Evolutionary conservation across 306 rosid species (phyloP).

Genomic region (Quercus dentata): DNA sequence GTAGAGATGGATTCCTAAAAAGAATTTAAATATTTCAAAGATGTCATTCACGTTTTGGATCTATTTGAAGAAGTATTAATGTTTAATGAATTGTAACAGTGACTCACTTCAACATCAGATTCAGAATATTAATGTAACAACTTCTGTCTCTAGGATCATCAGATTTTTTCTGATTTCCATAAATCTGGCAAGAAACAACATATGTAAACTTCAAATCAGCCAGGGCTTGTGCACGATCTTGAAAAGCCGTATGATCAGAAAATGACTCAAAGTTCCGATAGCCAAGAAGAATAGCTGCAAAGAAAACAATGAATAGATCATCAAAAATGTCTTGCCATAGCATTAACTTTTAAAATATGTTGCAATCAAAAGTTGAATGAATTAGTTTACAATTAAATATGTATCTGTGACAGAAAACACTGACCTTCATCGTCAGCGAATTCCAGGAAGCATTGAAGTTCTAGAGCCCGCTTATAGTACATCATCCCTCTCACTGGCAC

Average conservation of each 20-base stretch:
- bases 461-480: constrained; percentile 77
- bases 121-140: constrained; percentile 64
- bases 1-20: constrained; percentile 72
- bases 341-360: background rate
- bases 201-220: constrained; percentile 92
- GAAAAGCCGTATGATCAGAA: constrained; percentile 23
- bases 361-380: constrained; percentile 8
- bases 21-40: constrained; percentile 17
- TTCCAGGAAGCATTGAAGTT: constrained; percentile 70
- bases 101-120: constrained; percentile 79
- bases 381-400: background rate
- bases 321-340: constrained; percentile 7
- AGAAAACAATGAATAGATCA: constrained; percentile 17
- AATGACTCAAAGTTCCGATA: constrained; percentile 21
- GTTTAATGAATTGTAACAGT: constrained; percentile 19
- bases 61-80: background rate
- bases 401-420: constrained; percentile 24
- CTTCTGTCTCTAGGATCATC: constrained; percentile 42
- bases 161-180: constrained; percentile 78
- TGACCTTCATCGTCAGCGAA: constrained; percentile 57
- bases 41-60: constrained; percentile 18
- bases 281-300: constrained; percentile 51
- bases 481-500: constrained; percentile 94
- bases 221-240: constrained; percentile 62
- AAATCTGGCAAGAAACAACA: constrained; percentile 92